Conservation (phyloP, 2,329 filamentous ascomycete genomes). For the Alternaria brassicicola region DNA sequence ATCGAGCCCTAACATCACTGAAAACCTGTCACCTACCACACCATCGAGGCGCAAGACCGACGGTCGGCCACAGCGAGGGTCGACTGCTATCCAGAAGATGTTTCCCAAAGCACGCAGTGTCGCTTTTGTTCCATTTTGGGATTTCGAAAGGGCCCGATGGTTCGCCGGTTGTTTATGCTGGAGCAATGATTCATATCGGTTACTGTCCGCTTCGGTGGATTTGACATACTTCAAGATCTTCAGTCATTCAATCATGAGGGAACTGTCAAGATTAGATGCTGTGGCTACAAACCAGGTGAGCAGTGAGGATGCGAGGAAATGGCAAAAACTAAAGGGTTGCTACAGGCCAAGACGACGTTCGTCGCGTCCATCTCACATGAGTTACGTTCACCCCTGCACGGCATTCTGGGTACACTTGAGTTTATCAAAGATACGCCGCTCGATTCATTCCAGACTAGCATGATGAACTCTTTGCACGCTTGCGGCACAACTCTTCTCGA, state of each 20-base stretch:
- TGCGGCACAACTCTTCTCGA: conserved; percentile 60
- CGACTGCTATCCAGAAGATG: conserved; percentile 58
- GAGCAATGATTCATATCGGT: conserved; percentile 38
- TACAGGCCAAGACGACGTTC: conserved; percentile 57
- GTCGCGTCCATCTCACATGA: conserved; percentile 61
- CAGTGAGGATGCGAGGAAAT: neutral
- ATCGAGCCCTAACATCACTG: conserved; percentile 1
- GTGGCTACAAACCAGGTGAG: conserved; percentile 46
- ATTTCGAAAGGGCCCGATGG: conserved; percentile 46
- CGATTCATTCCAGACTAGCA: conserved; percentile 52
- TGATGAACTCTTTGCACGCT: conserved; percentile 51
- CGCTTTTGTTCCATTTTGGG: conserved; percentile 50
- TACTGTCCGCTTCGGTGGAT: conserved; percentile 39
- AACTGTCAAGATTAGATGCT: conserved; percentile 61
- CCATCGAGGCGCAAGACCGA: conserved; percentile 8
- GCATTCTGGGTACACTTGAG: conserved; percentile 55
- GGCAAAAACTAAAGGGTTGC: neutral
- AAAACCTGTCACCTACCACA: neutral
- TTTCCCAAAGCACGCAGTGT: conserved; percentile 50
- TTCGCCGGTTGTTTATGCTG: conserved; percentile 47
- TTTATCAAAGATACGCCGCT: conserved; percentile 54
- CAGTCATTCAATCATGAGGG: conserved; percentile 61
- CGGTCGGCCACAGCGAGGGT: conserved; percentile 36
- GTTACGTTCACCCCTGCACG: conserved; percentile 53
- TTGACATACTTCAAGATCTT: conserved; percentile 46